These are phyloP conservation scores for Podaxis pistillaris DNA, from an alignment of 768 basidiomycete species.

Conservation along the genomic window DNA sequence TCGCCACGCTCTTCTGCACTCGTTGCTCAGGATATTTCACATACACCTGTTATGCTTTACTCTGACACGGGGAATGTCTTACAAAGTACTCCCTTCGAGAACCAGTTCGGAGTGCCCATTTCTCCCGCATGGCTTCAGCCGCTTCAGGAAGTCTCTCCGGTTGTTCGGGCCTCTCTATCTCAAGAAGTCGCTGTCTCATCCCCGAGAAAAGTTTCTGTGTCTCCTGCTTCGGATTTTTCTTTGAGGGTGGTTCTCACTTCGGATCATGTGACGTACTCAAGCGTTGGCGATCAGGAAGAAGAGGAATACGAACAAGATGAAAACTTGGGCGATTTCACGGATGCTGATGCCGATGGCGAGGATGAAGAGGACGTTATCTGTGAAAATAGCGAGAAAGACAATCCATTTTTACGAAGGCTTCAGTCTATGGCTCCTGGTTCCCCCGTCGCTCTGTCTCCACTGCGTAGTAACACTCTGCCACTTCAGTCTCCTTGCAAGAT, in stretches of 20 bases:
- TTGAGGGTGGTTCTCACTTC: not conserved
- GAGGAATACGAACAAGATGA: not conserved
- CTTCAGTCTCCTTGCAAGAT: conserved; percentile 21
- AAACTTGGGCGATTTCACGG: not conserved
- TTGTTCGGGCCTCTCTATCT: conserved; percentile 24
- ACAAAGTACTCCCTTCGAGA: conserved; percentile 19
- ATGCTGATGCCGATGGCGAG: conserved; percentile 8
- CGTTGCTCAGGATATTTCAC: conserved; percentile 5
- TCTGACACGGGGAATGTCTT: conserved; percentile 11
- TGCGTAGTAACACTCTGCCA: not conserved
- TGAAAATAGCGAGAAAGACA: not conserved
- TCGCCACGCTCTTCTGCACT: conserved; percentile 20
- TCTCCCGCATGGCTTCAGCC: conserved; percentile 18
- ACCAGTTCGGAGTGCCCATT: conserved; percentile 17
- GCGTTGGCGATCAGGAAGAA: not conserved
- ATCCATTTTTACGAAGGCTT: conserved; percentile 7
- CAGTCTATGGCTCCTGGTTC: not conserved
- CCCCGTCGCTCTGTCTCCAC: not conserved
- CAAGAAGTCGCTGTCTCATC: conserved; percentile 1
- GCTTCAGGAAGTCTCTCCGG: conserved; percentile 30
- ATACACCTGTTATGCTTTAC: conserved; percentile 6
- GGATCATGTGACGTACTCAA: conserved; percentile 1
- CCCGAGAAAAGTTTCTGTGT: not conserved
- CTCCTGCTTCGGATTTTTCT: not conserved
- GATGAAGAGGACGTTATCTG: not conserved